These are phyloP conservation scores for Scleromitrula shiraiana DNA, from an alignment of 2,329 filamentous ascomycete species.

Conservation along the genomic window DNA sequence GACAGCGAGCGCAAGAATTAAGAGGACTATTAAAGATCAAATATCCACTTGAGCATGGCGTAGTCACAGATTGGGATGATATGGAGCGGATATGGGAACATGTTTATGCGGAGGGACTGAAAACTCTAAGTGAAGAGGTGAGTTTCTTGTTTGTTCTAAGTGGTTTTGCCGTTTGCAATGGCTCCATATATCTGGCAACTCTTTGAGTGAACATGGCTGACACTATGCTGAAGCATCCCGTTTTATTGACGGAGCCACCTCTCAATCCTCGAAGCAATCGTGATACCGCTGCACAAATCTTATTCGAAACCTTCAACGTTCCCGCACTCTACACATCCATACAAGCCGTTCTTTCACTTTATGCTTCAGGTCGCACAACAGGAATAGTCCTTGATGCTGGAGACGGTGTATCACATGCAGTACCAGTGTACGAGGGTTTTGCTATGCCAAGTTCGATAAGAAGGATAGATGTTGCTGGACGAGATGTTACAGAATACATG, in stretches of 20 bases:
- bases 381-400: conserved; percentile 93
- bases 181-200: neutral
- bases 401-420: conserved; percentile 93
- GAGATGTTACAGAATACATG: conserved; percentile 93
- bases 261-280: conserved; percentile 93
- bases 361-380: conserved; percentile 91
- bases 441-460: conserved; percentile 93
- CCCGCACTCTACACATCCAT: conserved; percentile 95
- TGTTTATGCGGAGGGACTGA: conserved; percentile 91
- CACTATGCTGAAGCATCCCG: conserved; percentile 60
- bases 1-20: conserved; percentile 78
- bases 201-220: conserved; percentile 10
- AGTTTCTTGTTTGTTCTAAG: conserved; percentile 23
- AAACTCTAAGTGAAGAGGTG: conserved; percentile 95
- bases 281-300: conserved; percentile 91
- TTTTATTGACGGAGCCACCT: conserved; percentile 90
- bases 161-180: neutral
- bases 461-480: conserved; percentile 89
- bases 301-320: conserved; percentile 98
- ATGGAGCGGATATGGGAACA: conserved; percentile 99
- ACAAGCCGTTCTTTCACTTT: conserved; percentile 90
- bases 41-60: conserved; percentile 93
- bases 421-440: conserved; percentile 96
- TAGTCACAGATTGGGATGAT: conserved; percentile 99
- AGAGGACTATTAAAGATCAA: conserved; percentile 90